Evolutionary conservation across 768 basidiomycete genomes (phyloP), one percentile per base, ranked within the genome.

Genomic region (Suillus subaureus): DNA sequence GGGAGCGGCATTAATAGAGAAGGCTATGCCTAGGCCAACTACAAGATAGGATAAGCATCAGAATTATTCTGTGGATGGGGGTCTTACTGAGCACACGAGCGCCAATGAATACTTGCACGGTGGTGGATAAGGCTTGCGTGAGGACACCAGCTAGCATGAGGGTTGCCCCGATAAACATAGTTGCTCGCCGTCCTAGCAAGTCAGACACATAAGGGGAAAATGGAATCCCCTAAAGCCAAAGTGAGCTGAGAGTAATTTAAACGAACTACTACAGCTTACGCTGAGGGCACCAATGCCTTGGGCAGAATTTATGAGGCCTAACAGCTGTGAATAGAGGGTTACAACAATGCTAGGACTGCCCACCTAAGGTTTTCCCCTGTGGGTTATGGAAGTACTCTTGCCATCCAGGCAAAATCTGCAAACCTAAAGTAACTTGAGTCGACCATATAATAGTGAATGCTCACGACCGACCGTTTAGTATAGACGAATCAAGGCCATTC

Each of bases 401-500:
- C 88, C 89, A 91, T 42, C 83, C 83, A 15, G 86, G 86, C 31
- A 91, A 76, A 65, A 90, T 87, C 73, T 90, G 89, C 35, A 92
- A 79, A 64, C 89, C 90, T 89, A 65, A 3, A 33, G 35, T 57
- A 64, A 51, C 64, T 68, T 75, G 64, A 77, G 70, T 40, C 64
- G 83, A 79, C 79, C 28, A 52, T 42, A 63, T 5, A 26, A 33
- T 31, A 58, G 18, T 42, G 64, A 37, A 37, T 40, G 33, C 31
- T 55, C 33, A 33, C 18, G 31, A 58, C 71, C n/a, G 43, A 79
- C 81, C 82, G 69, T 89, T 90, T 18, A 89, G 80, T 54, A 89
- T 75, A n/a, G 88, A 89, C 4, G 87, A 86, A 72, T 90, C 88
- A 60, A 89, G 82, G 31, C 91, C 90, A 75, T 90, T 91, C 58